A percentile compares a stretch with the other conserved stretches of the same genome.
Evolutionary conservation across 2,329 filamentous ascomycete species (phyloP).

Genomic region (Nannizziopsis arthrosporioides): DNA sequence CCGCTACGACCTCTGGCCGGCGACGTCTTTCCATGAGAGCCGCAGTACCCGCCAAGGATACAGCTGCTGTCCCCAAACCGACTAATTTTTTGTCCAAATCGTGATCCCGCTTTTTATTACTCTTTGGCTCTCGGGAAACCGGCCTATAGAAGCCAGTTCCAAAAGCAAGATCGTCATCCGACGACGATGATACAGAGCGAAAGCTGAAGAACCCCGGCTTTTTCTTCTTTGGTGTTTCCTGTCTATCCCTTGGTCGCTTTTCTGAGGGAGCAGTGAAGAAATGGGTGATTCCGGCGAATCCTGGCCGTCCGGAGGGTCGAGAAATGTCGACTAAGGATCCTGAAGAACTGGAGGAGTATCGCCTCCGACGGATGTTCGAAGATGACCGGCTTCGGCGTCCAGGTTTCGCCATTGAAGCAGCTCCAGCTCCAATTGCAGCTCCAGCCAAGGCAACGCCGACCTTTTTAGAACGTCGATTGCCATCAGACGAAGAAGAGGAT

Average conservation of each 20-base stretch:
- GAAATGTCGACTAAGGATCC: conserved; percentile 58
- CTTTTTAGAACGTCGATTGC: neutral
- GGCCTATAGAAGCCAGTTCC: conserved; percentile 41
- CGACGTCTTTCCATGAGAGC: conserved; percentile 26
- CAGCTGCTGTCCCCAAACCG: conserved; percentile 38
- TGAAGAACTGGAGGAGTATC: conserved; percentile 43
- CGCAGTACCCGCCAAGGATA: conserved; percentile 34
- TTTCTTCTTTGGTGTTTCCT: conserved; percentile 37
- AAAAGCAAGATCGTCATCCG: conserved; percentile 58
- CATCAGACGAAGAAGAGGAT: conserved; percentile 7
- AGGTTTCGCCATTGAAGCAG: conserved; percentile 19
- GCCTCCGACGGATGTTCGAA: conserved; percentile 16
- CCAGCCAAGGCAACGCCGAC: conserved; percentile 28
- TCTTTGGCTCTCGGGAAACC: conserved; percentile 24
- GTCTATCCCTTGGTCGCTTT: conserved; percentile 28
- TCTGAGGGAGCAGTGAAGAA: conserved; percentile 55
- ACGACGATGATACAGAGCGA: conserved; percentile 43
- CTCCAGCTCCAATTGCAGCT: conserved; percentile 26
- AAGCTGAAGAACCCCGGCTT: conserved; percentile 44
- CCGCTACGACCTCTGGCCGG: conserved; percentile 25
- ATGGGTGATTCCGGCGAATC: conserved; percentile 45
- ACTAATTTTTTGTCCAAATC: conserved; percentile 39
- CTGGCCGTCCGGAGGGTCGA: conserved; percentile 38
- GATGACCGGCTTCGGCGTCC: conserved; percentile 28
- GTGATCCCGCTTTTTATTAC: conserved; percentile 19